phyloP scores from a whole-genome alignment of 2,329 filamentous ascomycete species.

The Aspergillus persii region DNA sequence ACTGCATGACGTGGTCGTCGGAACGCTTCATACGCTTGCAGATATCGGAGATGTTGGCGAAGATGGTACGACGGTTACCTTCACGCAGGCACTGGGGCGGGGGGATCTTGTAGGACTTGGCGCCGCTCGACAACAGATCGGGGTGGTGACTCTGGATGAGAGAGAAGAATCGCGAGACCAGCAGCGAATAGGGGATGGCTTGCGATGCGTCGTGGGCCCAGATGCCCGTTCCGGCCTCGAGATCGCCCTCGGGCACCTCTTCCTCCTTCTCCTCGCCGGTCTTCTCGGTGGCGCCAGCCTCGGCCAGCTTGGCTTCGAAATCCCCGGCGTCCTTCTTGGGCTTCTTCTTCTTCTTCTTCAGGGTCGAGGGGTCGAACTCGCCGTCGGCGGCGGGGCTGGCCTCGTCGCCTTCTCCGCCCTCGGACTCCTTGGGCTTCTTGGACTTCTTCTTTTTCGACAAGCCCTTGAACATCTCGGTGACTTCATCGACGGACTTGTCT shows the following conservation, averaged over 20 bases:
- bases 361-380: constrained; percentile 64
- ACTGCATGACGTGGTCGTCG: constrained; percentile 95
- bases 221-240: constrained; percentile 84
- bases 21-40: constrained; percentile 99
- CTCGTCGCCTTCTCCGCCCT: constrained; percentile 50
- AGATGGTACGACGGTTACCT: constrained; percentile 99
- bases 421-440: constrained; percentile 58
- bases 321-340: constrained; percentile 61
- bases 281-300: constrained; percentile 59
- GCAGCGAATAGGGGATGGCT: constrained; percentile 77
- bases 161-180: constrained; percentile 90
- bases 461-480: constrained; percentile 65
- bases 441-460: constrained; percentile 74
- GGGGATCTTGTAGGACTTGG: constrained; percentile 98
- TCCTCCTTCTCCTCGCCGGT: constrained; percentile 57
- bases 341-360: constrained; percentile 82
- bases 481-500: constrained; percentile 62
- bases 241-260: constrained; percentile 66
- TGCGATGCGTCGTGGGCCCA: constrained; percentile 79
- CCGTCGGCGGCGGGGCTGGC: constrained; percentile 52
- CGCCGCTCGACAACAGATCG: constrained; percentile 83
- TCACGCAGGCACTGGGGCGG: constrained; percentile 97
- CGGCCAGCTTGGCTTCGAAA: constrained; percentile 65
- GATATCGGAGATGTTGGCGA: constrained; percentile 98
- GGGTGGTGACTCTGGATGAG: constrained; percentile 95